Base-by-base conservation (phyloP, 2,329 filamentous ascomycete species). In the Penicillium sclerotigenum region DNA sequence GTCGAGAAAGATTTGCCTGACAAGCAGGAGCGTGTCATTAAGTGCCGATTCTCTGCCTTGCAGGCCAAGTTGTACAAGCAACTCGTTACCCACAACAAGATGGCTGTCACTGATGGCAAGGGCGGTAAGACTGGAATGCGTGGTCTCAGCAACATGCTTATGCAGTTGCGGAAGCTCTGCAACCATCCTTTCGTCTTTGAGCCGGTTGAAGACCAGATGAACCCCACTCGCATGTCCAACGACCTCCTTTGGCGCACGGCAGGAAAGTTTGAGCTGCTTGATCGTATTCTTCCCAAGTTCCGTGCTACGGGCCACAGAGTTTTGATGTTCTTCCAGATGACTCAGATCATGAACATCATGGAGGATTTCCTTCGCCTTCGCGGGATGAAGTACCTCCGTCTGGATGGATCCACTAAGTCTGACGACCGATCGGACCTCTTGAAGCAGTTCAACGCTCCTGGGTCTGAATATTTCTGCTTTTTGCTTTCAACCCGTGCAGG, bases 291-390 rank as follows among this genome's bases (percentile, higher is more conserved):
- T 61, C 94, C 94, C 45, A 99, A 99, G 77, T 97, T 99, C 75
- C 85, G 90, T 65, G 87, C 83, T 3, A 92, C 90, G 1, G 91
- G 91, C 16, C 94, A 99, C 84, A 89, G 94, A 75, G 91, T 97
- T 28, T 81, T 99, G 73, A 97, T 99, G 89, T 99, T 99, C 83
- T 99, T 99, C 82, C 94, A 99, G 74, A 99, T 99, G 94, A 99
- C 94, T 4, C 92, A 96, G 59, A 99, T 99, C 72, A 99, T 99
- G 94, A 96, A 99, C 76, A 99, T 99, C 69, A 97, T 99, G 94
- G 94, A 99, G 68, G 94, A 99, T 73, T 99, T 96, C 73, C 77
- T 99, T 60, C 88, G 93, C 4, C 88, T 91, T 69, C 85, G 90
- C 62, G 88, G 87, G 45, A 81, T 96, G 64, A 83, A 89, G 68